Percentiles rank a stretch among this genome's conserved stretches.
Evolutionary conservation across 805 yeast species (phyloP).

Genomic region (Schwanniomyces sp.): DNA sequence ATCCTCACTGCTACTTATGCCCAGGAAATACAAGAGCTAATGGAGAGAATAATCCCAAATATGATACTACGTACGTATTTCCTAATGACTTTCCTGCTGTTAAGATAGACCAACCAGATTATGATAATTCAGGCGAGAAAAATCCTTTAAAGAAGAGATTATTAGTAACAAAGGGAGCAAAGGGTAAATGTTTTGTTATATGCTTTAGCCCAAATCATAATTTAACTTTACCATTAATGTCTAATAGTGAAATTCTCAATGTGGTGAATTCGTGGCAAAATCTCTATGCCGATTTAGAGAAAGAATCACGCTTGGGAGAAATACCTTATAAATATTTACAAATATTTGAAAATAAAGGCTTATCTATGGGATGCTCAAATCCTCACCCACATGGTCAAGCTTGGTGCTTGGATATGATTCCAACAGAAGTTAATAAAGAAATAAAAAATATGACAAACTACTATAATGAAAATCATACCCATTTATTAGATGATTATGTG

Average conservation of each 20-base stretch:
- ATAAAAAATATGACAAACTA: constrained; percentile 52
- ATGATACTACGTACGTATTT: constrained; percentile 58
- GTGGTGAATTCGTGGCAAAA: constrained; percentile 65
- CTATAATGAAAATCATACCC: constrained; percentile 35
- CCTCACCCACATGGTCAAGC: constrained; percentile 86
- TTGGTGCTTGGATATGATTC: constrained; percentile 67
- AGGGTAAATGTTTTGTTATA: constrained; percentile 68
- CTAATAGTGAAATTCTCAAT: constrained; percentile 34
- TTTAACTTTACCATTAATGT: constrained; percentile 65
- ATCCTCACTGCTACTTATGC: constrained; percentile 67
- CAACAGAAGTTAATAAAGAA: constrained; percentile 66
- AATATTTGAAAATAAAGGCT: constrained; percentile 76
- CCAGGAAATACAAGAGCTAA: constrained; percentile 69
- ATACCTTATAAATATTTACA: constrained; percentile 61
- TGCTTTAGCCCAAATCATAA: constrained; percentile 73
- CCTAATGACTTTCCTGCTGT: constrained; percentile 74
- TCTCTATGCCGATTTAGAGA: constrained; percentile 46
- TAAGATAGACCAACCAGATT: constrained; percentile 53
- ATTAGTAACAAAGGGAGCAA: constrained; percentile 56
- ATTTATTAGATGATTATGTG: constrained; percentile 64
- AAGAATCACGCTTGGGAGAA: constrained; percentile 30
- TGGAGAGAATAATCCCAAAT: constrained; percentile 59
- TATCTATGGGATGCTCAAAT: constrained; percentile 80
- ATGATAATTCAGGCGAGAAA: constrained; percentile 16
- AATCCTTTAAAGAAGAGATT: constrained; percentile 39